Evolutionary conservation across 805 yeast genomes (phyloP), one percentile per base, ranked within the genome.

Genomic region (Debaryomyces prosopidis): DNA sequence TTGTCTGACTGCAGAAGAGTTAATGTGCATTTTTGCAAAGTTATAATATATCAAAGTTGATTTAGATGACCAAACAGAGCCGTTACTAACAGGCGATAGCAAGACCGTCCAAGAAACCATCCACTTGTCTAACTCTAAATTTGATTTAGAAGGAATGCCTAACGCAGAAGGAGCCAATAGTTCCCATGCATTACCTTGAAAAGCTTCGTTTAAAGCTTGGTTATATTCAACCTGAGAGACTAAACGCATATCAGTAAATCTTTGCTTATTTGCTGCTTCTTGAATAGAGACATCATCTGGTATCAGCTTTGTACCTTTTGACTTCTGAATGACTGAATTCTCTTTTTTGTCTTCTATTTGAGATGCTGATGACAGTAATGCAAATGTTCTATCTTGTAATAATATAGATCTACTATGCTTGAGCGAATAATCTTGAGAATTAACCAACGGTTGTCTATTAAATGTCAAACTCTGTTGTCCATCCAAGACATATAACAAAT

Each of bases 21-120:
- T 84, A 27, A 84, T 79, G 58, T 84, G 85, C 86, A 84, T 81
- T 55, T 83, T 81, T 28, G 90, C 90, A 69, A 84, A 84, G 55
- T 84, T 84, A 56, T 84, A 84, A 57, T 84, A 85, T 36, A 84
- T 79, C 47, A 84, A 66, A 0, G 89, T 83, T 1, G 87, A 81
- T 54, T 84, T 84, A 1, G 86, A 77, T 8, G 86, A 79, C 90
- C 90, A 84, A 9, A 73, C 75, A 0, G 74, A 64, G 1, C 76
- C 76, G 32, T 82, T 79, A 40, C 73, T 74, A 39, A 80, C 73
- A 1, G 87, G 86, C 3, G 86, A 79, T 16, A 84, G 63, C 34
- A 84, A 61, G 9, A 85, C 87, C 0, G 90, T 82, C 90, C 90
- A 84, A 16, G 84, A 83, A 4, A 84, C 87, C 88, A 84, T 84